Evolutionary conservation across 768 basidiomycete genomes (phyloP).

Genomic region (Agaricus blazei): DNA sequence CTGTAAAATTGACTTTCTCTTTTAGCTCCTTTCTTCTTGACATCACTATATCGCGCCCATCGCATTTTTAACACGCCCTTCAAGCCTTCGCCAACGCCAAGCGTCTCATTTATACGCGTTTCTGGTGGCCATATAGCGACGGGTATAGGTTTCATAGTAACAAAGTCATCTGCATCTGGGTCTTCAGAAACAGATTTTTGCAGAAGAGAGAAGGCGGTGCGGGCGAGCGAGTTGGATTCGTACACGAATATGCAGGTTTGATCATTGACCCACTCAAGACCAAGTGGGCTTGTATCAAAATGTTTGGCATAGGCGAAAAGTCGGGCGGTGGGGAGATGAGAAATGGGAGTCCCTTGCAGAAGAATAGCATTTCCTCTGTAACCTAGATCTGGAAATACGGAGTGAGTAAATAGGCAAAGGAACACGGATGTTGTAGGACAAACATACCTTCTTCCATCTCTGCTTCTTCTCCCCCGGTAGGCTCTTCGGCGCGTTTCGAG

Average conservation of each 20-base stretch:
- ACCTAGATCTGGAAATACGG: conserved; percentile 30
- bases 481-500: neutral
- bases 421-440: neutral
- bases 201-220: conserved; percentile 43
- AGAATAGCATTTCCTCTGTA: conserved; percentile 66
- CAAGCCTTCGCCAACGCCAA: conserved; percentile 66
- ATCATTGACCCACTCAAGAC: conserved; percentile 84
- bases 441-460: conserved; percentile 30
- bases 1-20: conserved; percentile 73
- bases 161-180: conserved; percentile 50
- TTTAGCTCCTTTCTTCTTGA: conserved; percentile 75
- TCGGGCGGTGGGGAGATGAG: conserved; percentile 67
- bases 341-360: conserved; percentile 67
- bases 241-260: conserved; percentile 79
- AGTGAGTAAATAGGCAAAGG: neutral
- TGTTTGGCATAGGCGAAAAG: conserved; percentile 82
- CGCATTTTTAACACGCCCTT: conserved; percentile 67
- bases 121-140: conserved; percentile 75
- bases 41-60: conserved; percentile 67
- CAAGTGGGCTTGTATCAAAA: conserved; percentile 69
- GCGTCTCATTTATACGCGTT: conserved; percentile 65
- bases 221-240: conserved; percentile 47
- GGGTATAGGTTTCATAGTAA: conserved; percentile 67
- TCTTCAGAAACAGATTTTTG: conserved; percentile 47
- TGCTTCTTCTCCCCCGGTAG: conserved; percentile 28